Base-by-base conservation (phyloP, 176 grass and related monocot species). In the Lolium perenne region DNA sequence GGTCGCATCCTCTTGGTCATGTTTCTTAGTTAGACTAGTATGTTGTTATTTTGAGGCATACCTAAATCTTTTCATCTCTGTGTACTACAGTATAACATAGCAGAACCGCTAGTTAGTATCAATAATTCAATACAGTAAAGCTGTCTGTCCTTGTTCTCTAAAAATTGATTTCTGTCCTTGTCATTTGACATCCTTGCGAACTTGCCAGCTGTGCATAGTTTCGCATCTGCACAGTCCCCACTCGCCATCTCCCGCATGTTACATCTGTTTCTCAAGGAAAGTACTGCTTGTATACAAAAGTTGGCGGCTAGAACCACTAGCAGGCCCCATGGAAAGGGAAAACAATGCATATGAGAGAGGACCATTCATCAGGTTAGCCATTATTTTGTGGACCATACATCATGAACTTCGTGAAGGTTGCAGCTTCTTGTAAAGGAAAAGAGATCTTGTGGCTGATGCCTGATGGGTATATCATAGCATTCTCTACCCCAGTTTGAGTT, bases 231-330 rank as follows among this genome's bases (percentile, higher is more conserved):
- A 84, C 53, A 62, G 45, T 79, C 65, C 66, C 48, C 54, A 45
- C 38, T 86, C 75, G 76, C 79, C 45, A 75, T 82, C 76, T 71
- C 40, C 45, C 45, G 35, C 85, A 85, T 69, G 57, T 68, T 91
- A 86, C 82, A 88, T 79, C 82, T 88, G 82, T 86, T 86, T 86
- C 70, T 86, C 84, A 56, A 64, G 56, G 62, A 76, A 85, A 80
- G 82, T 85, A 86, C 74, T 91, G 75, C 62, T 43, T 56, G 69
- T 48, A 13, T 50, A 83, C 74, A 83, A 83, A 88, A 76, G 65
- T 78, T 82, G 82, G 78, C 50, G 4, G 82, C 25, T 74, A 80
- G 82, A 85, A 68, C 76, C 63, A 90, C 78, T 83, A 83, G 82
- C 65, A 74, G 59, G 65, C 22, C 82, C 82, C 38, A 32, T 72